phyloP scores from a whole-genome alignment of 768 basidiomycete species.

The Naematelia encephala region DNA sequence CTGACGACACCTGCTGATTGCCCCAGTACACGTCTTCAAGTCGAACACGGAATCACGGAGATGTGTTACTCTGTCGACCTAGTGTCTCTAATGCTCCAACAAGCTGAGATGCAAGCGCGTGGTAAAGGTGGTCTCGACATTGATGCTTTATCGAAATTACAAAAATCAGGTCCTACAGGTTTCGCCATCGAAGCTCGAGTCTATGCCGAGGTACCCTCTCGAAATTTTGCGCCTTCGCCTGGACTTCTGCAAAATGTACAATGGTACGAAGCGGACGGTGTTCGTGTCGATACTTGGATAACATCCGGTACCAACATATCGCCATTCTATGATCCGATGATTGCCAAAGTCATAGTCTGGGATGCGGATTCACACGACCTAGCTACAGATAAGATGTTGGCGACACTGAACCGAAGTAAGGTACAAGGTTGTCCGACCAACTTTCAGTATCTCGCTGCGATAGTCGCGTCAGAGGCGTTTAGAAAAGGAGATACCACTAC shows the following conservation, averaged over 20 bases:
- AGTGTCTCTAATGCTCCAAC: constrained; percentile 98
- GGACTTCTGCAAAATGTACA: constrained; percentile 65
- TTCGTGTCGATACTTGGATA: constrained; percentile 56
- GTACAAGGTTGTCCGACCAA: constrained; percentile 65
- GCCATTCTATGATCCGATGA: constrained; percentile 48
- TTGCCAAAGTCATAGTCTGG: constrained; percentile 61
- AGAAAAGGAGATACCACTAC: constrained; percentile 32
- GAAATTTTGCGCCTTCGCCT: constrained; percentile 92
- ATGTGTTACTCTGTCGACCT: constrained; percentile 97
- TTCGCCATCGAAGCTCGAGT: constrained; percentile 98
- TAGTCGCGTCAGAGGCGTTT: too few species aligned
- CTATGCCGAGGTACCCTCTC: constrained; percentile 92
- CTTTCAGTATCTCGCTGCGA: constrained; percentile 57
- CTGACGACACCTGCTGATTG: too few species aligned
- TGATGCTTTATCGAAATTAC: constrained; percentile 93
- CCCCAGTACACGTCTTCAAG: constrained; percentile 91
- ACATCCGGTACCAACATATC: constrained; percentile 56
- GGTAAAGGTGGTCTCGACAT: constrained; percentile 56
- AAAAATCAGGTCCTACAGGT: constrained; percentile 72
- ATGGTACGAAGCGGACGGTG: constrained; percentile 36
- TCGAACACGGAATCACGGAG: constrained; percentile 99
- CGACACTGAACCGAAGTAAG: constrained; percentile 52
- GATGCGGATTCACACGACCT: constrained; percentile 55
- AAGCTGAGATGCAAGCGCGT: constrained; percentile 52
- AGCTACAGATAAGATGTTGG: constrained; percentile 54